phyloP scores from a whole-genome alignment of 192 early-diverging fungal species.

The Thoreauomyces humboldtii region DNA sequence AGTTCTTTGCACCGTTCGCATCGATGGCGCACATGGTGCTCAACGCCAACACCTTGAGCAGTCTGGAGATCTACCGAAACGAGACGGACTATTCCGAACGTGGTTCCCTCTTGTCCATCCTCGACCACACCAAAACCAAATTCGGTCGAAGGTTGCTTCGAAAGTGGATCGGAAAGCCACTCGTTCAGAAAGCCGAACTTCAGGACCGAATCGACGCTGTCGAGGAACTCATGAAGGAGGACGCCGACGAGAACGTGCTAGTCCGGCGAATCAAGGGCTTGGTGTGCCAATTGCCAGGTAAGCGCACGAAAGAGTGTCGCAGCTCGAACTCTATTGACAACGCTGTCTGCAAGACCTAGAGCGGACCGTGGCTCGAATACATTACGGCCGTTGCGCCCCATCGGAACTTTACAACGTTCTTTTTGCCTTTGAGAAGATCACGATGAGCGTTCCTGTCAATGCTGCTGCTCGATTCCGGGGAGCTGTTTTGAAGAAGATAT shows the following conservation, averaged over 20 bases:
- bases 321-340: too few species aligned
- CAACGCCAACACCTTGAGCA: conserved; percentile 62
- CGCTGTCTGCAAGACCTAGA: conserved; percentile 58
- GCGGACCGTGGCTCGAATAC: conserved; percentile 61
- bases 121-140: conserved; percentile 66
- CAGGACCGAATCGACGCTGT: conserved; percentile 60
- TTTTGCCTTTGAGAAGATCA: conserved; percentile 43
- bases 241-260: conserved; percentile 31
- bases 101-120: conserved; percentile 54
- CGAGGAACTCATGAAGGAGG: conserved; percentile 48
- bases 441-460: conserved; percentile 23
- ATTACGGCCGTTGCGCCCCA: conserved; percentile 62
- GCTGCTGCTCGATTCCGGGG: conserved; percentile 22
- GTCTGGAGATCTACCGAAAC: conserved; percentile 66
- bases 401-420: conserved; percentile 57
- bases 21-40: conserved; percentile 61
- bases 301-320: too few species aligned
- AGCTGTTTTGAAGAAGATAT: conserved; percentile 35
- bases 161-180: conserved; percentile 68
- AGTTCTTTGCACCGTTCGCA: conserved; percentile 59
- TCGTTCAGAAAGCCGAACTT: conserved; percentile 48
- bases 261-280: conserved; percentile 45
- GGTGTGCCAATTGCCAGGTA: conserved; percentile 37
- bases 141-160: conserved; percentile 65
- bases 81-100: conserved; percentile 39